Evolutionary conservation across 2,329 filamentous ascomycete species (phyloP).

Genomic region (Mariannaea elegans): DNA sequence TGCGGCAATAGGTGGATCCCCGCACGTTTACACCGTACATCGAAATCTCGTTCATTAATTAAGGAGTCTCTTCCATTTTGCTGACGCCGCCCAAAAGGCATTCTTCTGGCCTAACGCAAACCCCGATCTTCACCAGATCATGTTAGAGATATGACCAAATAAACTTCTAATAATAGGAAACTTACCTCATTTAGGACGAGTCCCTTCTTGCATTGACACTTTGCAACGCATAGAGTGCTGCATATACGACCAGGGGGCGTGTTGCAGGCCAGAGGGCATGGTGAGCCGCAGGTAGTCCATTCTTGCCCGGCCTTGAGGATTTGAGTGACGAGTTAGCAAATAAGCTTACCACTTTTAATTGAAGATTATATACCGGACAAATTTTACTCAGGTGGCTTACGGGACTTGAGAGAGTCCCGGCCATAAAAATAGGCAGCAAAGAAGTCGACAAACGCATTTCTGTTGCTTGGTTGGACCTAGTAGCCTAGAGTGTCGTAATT

Average conservation of each 20-base stretch:
- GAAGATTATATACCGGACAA: too few species aligned
- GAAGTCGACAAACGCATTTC: neutral
- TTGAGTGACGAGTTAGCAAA: neutral
- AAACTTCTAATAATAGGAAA: neutral
- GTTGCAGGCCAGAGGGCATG: neutral
- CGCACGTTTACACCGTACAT: too few species aligned
- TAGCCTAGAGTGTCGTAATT: too few species aligned
- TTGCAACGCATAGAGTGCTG: neutral
- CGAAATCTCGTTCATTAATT: too few species aligned
- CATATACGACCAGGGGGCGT: neutral
- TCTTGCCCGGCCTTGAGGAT: neutral
- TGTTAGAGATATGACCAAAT: neutral
- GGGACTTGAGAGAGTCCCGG: neutral
- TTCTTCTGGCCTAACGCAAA: too few species aligned
- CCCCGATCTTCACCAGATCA: neutral
- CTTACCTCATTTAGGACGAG: neutral
- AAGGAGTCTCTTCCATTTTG: too few species aligned
- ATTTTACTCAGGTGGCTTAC: neutral
- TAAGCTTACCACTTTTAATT: too few species aligned
- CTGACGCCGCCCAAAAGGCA: too few species aligned
- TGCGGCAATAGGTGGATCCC: too few species aligned
- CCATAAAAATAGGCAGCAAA: neutral
- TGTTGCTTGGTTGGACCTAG: neutral
- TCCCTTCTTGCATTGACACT: neutral
- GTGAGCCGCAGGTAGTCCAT: neutral